Percentiles rank a stretch among this genome's conserved stretches.
Conservation (phyloP, 2,329 filamentous ascomycete species). For the Hypomyces perniciosus region DNA sequence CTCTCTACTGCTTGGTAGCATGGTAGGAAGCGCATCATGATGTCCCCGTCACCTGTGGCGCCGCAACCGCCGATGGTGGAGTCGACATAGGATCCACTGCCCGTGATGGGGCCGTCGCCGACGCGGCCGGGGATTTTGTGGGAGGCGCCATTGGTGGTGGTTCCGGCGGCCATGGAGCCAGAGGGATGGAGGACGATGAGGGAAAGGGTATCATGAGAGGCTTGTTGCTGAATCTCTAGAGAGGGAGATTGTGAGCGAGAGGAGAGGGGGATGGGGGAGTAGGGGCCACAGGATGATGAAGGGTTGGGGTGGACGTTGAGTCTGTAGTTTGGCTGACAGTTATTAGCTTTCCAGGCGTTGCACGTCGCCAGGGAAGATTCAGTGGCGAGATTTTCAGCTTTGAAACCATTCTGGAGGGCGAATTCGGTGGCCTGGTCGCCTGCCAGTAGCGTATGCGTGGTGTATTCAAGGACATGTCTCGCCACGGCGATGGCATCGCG, state of each 20-base stretch:
- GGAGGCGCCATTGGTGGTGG: slow-evolving; percentile 49
- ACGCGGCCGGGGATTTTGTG: slow-evolving; percentile 51
- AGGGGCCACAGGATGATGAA: slow-evolving; percentile 40
- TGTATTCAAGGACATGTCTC: slow-evolving; percentile 44
- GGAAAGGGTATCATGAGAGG: slow-evolving; percentile 49
- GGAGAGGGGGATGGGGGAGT: slow-evolving; percentile 27
- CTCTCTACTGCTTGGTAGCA: slow-evolving; percentile 54
- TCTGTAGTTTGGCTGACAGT: slow-evolving; percentile 49
- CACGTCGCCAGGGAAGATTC: slow-evolving; percentile 34
- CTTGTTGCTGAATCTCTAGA: not conserved
- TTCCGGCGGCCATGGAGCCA: slow-evolving; percentile 47
- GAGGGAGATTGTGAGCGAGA: not conserved
- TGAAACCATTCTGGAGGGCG: slow-evolving; percentile 46
- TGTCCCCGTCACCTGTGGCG: slow-evolving; percentile 50
- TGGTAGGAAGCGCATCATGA: slow-evolving; percentile 52
- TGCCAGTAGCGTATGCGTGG: slow-evolving; percentile 45
- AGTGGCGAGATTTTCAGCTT: slow-evolving; percentile 38
- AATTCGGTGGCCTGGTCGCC: slow-evolving; percentile 50
- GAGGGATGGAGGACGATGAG: slow-evolving; percentile 40
- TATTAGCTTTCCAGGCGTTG: slow-evolving; percentile 33
- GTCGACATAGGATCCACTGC: slow-evolving; percentile 51
- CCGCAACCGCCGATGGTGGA: slow-evolving; percentile 48
- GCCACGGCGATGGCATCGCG: slow-evolving; percentile 45
- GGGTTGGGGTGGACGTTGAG: slow-evolving; percentile 41
- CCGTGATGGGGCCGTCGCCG: slow-evolving; percentile 49